phyloP scores from a whole-genome alignment of 2,329 filamentous ascomycete species.

The Apiospora arundinis region DNA sequence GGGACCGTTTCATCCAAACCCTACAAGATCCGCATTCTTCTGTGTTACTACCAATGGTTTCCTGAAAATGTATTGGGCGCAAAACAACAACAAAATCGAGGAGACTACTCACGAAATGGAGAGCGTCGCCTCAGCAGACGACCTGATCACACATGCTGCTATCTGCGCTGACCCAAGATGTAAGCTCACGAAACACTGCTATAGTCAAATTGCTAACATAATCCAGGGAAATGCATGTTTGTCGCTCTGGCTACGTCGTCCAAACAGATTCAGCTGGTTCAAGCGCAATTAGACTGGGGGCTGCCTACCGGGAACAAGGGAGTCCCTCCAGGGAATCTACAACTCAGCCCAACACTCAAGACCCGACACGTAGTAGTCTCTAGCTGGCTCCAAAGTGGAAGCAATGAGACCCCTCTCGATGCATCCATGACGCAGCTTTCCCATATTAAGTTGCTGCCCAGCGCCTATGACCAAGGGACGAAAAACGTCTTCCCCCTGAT shows the following conservation, averaged over 20 bases:
- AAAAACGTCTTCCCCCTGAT: constrained; percentile 64
- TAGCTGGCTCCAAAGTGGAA: constrained; percentile 60
- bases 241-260: constrained; percentile 73
- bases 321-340: constrained; percentile 50
- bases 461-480: constrained; percentile 64
- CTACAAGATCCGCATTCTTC: constrained; percentile 75
- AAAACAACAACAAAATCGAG: constrained; percentile 73
- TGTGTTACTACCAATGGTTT: constrained; percentile 77
- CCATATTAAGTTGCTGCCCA: constrained; percentile 75
- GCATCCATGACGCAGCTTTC: constrained; percentile 69
- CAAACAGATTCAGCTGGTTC: constrained; percentile 76
- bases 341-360: constrained; percentile 58
- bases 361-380: constrained; percentile 64
- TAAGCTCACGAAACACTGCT: constrained; percentile 43
- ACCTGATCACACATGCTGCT: constrained; percentile 81
- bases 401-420: constrained; percentile 51
- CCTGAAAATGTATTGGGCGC: constrained; percentile 79
- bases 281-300: constrained; percentile 78
- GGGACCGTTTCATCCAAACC: constrained; percentile 76
- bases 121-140: constrained; percentile 72
- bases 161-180: constrained; percentile 74
- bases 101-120: constrained; percentile 79
- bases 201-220: constrained; percentile 23
- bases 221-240: constrained; percentile 55
- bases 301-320: constrained; percentile 60